phyloP scores from a whole-genome alignment of 202 grass and related monocot species.

The Carex arenaria region DNA sequence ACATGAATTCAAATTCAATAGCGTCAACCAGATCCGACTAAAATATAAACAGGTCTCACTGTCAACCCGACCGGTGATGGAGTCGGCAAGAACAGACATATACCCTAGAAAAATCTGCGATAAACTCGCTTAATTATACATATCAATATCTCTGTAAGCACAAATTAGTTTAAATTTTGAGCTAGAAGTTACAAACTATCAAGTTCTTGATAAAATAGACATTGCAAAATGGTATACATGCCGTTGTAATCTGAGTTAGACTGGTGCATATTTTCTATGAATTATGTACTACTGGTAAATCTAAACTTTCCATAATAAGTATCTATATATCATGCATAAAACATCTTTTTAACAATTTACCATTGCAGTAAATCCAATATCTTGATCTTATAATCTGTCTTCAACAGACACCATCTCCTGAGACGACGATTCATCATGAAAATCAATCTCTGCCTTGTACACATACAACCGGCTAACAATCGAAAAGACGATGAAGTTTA shows the following conservation, averaged over 20 bases:
- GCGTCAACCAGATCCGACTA: no score
- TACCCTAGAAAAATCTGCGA: background rate
- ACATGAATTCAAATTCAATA: no score
- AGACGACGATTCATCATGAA: background rate
- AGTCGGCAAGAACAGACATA: no score
- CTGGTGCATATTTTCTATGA: background rate
- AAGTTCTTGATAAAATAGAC: background rate
- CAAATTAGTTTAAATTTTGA: background rate
- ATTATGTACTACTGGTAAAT: background rate
- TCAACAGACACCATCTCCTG: background rate
- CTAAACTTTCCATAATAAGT: background rate
- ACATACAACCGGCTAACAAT: slow-evolving; percentile 59
- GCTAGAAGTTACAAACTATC: background rate
- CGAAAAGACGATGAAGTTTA: slow-evolving; percentile 61
- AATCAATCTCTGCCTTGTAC: slow-evolving; percentile 51
- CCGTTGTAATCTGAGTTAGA: background rate
- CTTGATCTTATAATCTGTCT: background rate
- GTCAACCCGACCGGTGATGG: no score
- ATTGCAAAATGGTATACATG: background rate
- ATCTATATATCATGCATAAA: background rate
- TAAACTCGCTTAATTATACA: background rate
- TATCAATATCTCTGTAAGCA: background rate
- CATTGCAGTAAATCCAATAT: background rate
- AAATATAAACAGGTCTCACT: no score
- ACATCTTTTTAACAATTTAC: background rate